Evolutionary conservation across 192 early-diverging fungal genomes (phyloP).

Genomic region (Jimgerdemannia flammicorona): DNA sequence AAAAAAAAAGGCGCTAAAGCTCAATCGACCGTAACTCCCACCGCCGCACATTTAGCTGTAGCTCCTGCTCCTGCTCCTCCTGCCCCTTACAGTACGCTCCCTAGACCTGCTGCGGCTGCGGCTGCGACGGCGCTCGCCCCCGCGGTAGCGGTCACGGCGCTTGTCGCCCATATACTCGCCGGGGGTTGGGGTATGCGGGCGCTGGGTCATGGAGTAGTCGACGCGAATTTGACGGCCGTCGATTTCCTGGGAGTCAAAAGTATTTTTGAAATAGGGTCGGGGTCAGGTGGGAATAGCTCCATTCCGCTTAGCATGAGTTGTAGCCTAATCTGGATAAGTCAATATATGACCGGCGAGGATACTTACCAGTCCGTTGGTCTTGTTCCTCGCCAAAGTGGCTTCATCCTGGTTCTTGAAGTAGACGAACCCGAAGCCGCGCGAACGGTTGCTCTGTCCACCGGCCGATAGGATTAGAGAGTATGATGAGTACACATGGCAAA

Average conservation of each 20-base stretch:
- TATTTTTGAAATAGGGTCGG: no score
- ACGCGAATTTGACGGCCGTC: conserved; percentile 58
- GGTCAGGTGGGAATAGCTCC: no score
- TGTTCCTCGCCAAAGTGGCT: conserved; percentile 52
- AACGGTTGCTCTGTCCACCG: conserved; percentile 52
- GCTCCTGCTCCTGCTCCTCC: background rate
- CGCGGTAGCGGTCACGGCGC: conserved; percentile 20
- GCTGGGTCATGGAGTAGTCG: conserved; percentile 55
- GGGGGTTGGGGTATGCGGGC: conserved; percentile 66
- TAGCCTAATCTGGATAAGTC: background rate
- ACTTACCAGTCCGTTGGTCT: conserved; percentile 55
- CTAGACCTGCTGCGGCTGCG: conserved; percentile 21
- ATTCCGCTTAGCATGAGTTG: no score
- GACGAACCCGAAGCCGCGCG: conserved; percentile 70
- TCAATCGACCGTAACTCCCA: no score
- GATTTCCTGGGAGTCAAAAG: conserved; percentile 32
- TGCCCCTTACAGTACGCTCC: background rate
- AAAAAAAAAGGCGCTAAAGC: no score
- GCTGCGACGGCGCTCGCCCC: conserved; percentile 16
- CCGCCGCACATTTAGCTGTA: background rate
- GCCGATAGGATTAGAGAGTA: background rate
- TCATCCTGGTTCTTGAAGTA: conserved; percentile 44
- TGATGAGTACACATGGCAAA: conserved; percentile 3
- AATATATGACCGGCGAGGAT: background rate
- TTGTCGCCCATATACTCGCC: conserved; percentile 68